Evolutionary conservation across 73 alveolate genomes (phyloP).

Genomic region (Tetrahymena borealis): DNA sequence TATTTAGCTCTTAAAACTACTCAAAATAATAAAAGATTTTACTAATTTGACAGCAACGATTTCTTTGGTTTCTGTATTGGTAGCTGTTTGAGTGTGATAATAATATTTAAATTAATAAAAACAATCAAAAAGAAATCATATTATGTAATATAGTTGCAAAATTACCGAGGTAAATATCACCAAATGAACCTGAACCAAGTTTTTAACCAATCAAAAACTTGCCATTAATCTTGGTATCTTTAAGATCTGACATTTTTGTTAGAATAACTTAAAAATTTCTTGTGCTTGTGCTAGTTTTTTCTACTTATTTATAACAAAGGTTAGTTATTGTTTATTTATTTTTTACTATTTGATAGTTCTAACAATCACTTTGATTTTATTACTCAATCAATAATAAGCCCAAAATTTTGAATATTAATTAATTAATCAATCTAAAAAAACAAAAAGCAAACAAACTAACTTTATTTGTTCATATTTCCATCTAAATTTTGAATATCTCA

Average conservation of each 20-base stretch:
- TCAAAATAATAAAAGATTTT: neutral
- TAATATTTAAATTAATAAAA: neutral
- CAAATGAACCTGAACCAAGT: constrained; percentile 88
- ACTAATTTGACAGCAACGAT: constrained; percentile 39
- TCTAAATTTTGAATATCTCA: too few relatives aligned
- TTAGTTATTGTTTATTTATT: too few relatives aligned
- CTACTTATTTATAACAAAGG: too few relatives aligned
- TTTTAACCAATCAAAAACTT: constrained; percentile 40
- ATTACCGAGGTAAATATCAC: constrained; percentile 68
- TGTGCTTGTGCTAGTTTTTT: neutral
- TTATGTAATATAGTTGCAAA: too few relatives aligned
- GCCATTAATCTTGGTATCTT: constrained; percentile 24
- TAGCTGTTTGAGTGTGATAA: neutral
- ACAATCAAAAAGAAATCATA: neutral
- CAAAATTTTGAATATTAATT: too few relatives aligned
- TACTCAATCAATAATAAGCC: too few relatives aligned
- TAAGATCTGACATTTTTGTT: neutral
- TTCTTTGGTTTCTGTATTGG: neutral
- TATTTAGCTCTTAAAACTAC: neutral
- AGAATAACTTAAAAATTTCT: neutral
- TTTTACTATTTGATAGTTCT: too few relatives aligned
- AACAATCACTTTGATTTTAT: too few relatives aligned
- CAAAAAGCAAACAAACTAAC: too few relatives aligned
- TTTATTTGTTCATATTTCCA: too few relatives aligned
- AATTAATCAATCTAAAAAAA: too few relatives aligned